A percentile compares a stretch with the other conserved stretches of the same genome.
Evolutionary conservation across 495 filamentous ascomycete genomes (phyloP).

Genomic region (Aspergillus carlsbadensis): DNA sequence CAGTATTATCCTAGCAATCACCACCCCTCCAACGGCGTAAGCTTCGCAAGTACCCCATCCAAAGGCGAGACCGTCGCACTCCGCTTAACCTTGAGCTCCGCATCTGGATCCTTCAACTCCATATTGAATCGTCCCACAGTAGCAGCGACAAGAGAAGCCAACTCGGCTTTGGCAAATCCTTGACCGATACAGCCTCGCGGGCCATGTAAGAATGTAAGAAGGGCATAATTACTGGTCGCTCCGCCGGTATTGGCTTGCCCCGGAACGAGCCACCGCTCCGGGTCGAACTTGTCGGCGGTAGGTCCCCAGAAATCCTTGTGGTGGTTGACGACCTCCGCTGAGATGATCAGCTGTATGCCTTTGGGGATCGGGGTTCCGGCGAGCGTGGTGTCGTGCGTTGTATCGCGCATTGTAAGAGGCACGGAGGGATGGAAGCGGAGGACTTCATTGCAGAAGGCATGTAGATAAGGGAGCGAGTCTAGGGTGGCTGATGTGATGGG

Average conservation of each 20-base stretch:
- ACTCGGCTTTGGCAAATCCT: constrained; percentile 79
- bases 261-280: constrained; percentile 72
- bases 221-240: constrained; percentile 65
- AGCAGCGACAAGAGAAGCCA: constrained; percentile 75
- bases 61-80: constrained; percentile 62
- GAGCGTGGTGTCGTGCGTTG: constrained; percentile 63
- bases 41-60: constrained; percentile 61
- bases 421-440: constrained; percentile 59
- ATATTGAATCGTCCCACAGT: constrained; percentile 71
- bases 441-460: constrained; percentile 62
- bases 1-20: constrained; percentile 24
- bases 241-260: constrained; percentile 49
- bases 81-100: constrained; percentile 56
- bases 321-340: constrained; percentile 66
- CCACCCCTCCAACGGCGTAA: constrained; percentile 67
- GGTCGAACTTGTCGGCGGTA: constrained; percentile 77
- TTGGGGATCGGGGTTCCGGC: constrained; percentile 53
- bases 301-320: constrained; percentile 74
- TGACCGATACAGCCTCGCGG: constrained; percentile 80
- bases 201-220: constrained; percentile 82
- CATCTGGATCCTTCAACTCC: constrained; percentile 57
- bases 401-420: constrained; percentile 61
- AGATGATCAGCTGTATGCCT: constrained; percentile 50
- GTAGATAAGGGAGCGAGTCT: constrained; percentile 57
- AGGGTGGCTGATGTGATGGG: constrained; percentile 51